A percentile compares a stretch with the other conserved stretches of the same genome.
Evolutionary conservation across 805 yeast species (phyloP).

Genomic region (Cyberlindnera japonica): DNA sequence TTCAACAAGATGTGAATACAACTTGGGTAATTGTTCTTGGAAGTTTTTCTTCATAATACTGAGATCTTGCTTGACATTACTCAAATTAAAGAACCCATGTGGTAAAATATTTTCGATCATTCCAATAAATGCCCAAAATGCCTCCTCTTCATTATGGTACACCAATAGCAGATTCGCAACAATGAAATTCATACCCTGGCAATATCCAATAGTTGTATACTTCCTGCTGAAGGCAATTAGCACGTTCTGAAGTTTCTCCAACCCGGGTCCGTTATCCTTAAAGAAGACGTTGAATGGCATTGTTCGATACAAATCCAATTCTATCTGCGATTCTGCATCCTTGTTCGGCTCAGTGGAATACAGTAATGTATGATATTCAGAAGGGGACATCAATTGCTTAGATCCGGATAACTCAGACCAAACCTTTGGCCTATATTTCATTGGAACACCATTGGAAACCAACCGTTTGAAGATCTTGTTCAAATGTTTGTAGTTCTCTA

Average conservation of each 20-base stretch:
- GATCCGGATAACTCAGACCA: slow-evolving; percentile 59
- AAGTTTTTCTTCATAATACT: slow-evolving; percentile 34
- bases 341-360: slow-evolving; percentile 21
- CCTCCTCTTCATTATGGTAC: slow-evolving; percentile 44
- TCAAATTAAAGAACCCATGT: slow-evolving; percentile 35
- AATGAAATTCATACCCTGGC: slow-evolving; percentile 62
- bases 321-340: slow-evolving; percentile 45
- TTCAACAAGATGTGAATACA: slow-evolving; percentile 33
- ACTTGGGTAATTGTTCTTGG: slow-evolving; percentile 36
- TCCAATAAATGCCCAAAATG: slow-evolving; percentile 50
- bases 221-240: slow-evolving; percentile 47
- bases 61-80: slow-evolving; percentile 40
- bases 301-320: slow-evolving; percentile 51
- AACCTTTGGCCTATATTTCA: slow-evolving; percentile 41
- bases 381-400: slow-evolving; percentile 39
- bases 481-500: slow-evolving; percentile 24
- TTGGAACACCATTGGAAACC: slow-evolving; percentile 46
- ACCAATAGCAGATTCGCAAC: slow-evolving; percentile 47
- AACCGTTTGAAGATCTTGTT: slow-evolving; percentile 33
- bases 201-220: slow-evolving; percentile 48
- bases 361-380: slow-evolving; percentile 39
- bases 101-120: slow-evolving; percentile 49
- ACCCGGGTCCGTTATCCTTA: slow-evolving; percentile 53
- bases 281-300: slow-evolving; percentile 53
- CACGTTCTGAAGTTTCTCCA: slow-evolving; percentile 41